These are phyloP conservation scores for Naganishia cerealis DNA, from an alignment of 1,284 basidiomycete genomes.

Conservation along the genomic window DNA sequence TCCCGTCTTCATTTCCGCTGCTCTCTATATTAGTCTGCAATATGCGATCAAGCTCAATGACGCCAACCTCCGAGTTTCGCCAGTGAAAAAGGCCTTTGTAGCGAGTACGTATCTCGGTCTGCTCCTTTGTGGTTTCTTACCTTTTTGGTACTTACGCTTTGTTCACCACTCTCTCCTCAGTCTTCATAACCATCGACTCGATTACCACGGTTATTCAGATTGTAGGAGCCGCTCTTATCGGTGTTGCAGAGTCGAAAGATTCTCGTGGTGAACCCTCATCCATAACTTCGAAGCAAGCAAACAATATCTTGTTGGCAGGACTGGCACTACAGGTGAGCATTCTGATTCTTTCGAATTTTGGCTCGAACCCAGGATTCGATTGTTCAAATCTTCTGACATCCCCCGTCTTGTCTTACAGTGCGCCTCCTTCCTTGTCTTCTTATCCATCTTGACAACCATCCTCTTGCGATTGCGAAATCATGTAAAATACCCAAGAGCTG, in stretches of 20 bases:
- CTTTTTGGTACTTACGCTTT: not conserved
- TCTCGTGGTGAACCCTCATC: conserved; percentile 39
- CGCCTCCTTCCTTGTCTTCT: conserved; percentile 50
- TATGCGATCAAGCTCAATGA: conserved; percentile 41
- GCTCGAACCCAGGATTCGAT: too few relatives aligned
- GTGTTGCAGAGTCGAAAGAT: conserved; percentile 48
- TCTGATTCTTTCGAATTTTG: not conserved
- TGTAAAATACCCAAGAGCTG: conserved; percentile 3
- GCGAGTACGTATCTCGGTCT: conserved; percentile 38
- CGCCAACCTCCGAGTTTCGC: conserved; percentile 38
- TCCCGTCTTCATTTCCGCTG: conserved; percentile 53
- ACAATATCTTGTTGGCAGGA: conserved; percentile 54
- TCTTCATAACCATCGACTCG: conserved; percentile 52
- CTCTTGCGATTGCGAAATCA: conserved; percentile 18
- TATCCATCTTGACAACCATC: conserved; percentile 42
- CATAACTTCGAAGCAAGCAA: conserved; percentile 48
- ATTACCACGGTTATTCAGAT: conserved; percentile 53
- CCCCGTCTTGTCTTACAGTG: conserved; percentile 37
- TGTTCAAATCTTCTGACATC: not conserved
- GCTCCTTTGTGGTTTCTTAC: conserved; percentile 23
- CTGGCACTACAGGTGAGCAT: conserved; percentile 49
- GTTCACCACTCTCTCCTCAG: conserved; percentile 28
- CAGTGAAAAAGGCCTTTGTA: conserved; percentile 43
- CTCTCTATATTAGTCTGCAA: conserved; percentile 50
- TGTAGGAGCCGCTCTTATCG: conserved; percentile 55